phyloP scores from a whole-genome alignment of 2,329 filamentous ascomycete species.

The Fusarium begoniae region DNA sequence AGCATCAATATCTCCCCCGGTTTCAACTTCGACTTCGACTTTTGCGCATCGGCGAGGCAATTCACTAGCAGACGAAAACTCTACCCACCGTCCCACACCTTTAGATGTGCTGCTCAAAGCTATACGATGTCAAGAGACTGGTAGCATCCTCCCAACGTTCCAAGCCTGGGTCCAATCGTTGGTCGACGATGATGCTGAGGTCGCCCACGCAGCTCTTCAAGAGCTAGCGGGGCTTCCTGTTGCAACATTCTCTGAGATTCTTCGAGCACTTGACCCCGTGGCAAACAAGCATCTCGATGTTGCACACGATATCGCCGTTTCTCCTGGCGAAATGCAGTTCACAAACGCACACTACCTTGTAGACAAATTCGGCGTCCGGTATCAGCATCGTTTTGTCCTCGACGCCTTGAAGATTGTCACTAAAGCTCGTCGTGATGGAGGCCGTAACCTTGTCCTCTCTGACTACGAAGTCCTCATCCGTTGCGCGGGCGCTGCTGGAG shows the following conservation, averaged over 20 bases:
- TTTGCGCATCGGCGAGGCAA: slow-evolving; percentile 9
- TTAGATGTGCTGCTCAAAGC: slow-evolving; percentile 44
- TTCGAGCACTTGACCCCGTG: slow-evolving; percentile 69
- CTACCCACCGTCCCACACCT: background rate
- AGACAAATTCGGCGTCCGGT: slow-evolving; percentile 57
- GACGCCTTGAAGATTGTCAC: slow-evolving; percentile 48
- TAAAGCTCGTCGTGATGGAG: slow-evolving; percentile 43
- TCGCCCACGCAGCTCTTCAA: slow-evolving; percentile 39
- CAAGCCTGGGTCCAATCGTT: slow-evolving; percentile 42
- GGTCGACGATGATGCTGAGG: slow-evolving; percentile 22
- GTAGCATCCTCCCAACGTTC: slow-evolving; percentile 40
- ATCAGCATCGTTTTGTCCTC: slow-evolving; percentile 51
- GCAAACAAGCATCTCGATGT: slow-evolving; percentile 60
- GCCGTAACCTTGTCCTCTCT: slow-evolving; percentile 44
- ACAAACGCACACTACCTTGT: slow-evolving; percentile 50
- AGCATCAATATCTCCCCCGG: slow-evolving; percentile 31
- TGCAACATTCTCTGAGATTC: slow-evolving; percentile 69
- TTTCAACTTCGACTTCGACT: slow-evolving; percentile 8
- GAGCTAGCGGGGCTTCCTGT: slow-evolving; percentile 56
- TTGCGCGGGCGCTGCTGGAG: slow-evolving; percentile 57
- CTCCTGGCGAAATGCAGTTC: slow-evolving; percentile 51
- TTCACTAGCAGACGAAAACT: background rate
- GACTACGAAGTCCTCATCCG: slow-evolving; percentile 59
- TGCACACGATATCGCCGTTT: slow-evolving; percentile 51
- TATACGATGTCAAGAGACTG: slow-evolving; percentile 44